A percentile compares a stretch with the other conserved stretches of the same genome.
Conservation (phyloP, 805 yeast genomes). For the Ogataea saltuana region DNA sequence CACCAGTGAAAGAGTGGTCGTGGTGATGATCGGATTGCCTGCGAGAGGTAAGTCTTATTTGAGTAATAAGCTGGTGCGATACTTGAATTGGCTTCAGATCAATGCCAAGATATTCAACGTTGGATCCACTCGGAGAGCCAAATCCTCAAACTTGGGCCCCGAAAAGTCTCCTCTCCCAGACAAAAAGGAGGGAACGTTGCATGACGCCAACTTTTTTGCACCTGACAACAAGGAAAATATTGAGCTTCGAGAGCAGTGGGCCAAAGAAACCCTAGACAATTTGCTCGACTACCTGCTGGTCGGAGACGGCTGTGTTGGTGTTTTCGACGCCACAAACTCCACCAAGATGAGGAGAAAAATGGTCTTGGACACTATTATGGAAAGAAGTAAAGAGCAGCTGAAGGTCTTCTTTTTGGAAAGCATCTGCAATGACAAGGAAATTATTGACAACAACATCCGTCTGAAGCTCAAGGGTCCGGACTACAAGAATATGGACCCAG, state of each 20-base stretch:
- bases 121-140: conserved; percentile 88
- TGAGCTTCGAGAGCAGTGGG: conserved; percentile 87
- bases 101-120: conserved; percentile 90
- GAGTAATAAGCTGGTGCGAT: conserved; percentile 86
- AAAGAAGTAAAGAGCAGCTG: conserved; percentile 57
- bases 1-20: conserved; percentile 73
- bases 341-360: conserved; percentile 63
- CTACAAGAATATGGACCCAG: conserved; percentile 82
- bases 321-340: conserved; percentile 82
- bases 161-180: conserved; percentile 64
- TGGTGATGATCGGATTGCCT: conserved; percentile 95
- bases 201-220: conserved; percentile 81
- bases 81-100: conserved; percentile 91
- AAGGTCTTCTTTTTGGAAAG: conserved; percentile 86
- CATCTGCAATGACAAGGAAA: conserved; percentile 73
- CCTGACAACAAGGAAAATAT: conserved; percentile 72
- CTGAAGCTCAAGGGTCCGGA: conserved; percentile 93
- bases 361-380: conserved; percentile 57
- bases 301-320: conserved; percentile 89
- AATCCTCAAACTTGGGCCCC: conserved; percentile 65
- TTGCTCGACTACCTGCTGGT: conserved; percentile 75
- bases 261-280: conserved; percentile 87
- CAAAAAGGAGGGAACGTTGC: conserved; percentile 38
- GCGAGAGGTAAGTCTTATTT: conserved; percentile 94
- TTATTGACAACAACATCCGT: conserved; percentile 78